phyloP scores from a whole-genome alignment of 2,329 filamentous ascomycete genomes.

The Seiridium unicorne region DNA sequence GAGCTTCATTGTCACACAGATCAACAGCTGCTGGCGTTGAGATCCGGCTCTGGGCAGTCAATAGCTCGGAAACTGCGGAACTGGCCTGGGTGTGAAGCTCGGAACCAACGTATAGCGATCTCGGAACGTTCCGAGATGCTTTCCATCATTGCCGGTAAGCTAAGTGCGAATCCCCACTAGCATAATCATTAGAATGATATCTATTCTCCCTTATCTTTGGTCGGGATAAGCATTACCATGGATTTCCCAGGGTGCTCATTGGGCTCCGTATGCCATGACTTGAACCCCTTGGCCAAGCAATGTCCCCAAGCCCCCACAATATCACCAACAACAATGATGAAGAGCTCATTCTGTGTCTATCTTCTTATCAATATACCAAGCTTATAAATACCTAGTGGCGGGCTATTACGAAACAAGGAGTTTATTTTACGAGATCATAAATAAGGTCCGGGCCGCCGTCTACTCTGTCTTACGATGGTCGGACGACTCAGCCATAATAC shows the following conservation, averaged over 20 bases:
- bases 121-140: neutral
- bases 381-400: neutral
- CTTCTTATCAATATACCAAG: neutral
- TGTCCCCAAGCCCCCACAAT: neutral
- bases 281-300: neutral
- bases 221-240: neutral
- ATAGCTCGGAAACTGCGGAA: conserved; percentile 1
- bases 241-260: neutral
- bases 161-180: neutral
- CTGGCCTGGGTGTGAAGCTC: neutral
- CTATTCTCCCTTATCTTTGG: neutral
- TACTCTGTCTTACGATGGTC: neutral
- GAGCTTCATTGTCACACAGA: neutral
- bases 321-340: conserved; percentile 1
- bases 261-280: neutral
- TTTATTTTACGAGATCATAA: conserved; percentile 1
- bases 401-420: neutral
- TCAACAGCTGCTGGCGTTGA: neutral
- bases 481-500: neutral
- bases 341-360: neutral
- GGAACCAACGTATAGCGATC: neutral
- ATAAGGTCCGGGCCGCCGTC: neutral
- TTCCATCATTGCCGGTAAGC: neutral
- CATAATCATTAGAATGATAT: neutral
- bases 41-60: neutral